Evolutionary conservation across 1,139 yeast genomes (phyloP), one percentile per base, ranked within the genome.

Genomic region (Candida glucosophila): DNA sequence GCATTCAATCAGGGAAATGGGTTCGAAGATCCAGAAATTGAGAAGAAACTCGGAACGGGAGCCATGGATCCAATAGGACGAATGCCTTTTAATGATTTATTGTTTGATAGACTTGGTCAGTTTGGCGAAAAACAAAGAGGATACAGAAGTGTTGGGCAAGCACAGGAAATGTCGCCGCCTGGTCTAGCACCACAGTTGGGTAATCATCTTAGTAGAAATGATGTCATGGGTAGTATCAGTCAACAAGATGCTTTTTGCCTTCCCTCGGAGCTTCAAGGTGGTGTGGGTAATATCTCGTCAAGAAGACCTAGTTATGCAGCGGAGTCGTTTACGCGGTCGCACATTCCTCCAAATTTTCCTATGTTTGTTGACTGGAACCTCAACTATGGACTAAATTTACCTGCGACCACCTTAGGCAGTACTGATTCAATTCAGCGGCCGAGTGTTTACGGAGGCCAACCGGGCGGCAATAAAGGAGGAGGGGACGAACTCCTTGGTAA

Each of bases 241-340:
- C 26, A 22, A 21, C 23, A 22, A 14, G 52, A 49, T 25, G 28
- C 47, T 12, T 73, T 74, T 47, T 60, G 55, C 32, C 53, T 75
- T 30, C 81, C 82, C 0, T 33, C 55, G 6, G 81, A 75, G 37
- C 55, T 75, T 23, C 80, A 73, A 47, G 80, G 81, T 17, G 82
- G 82, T 1, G 57, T 75, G 3, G 73, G 74, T 10, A 72, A 62
- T 31, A 73, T 75, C 22, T 67, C 72, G 15, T 67, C 77, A 6
- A 59, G 82, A 47, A 59, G 82, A 46, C 81, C 81, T 17, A 63
- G 74, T 31, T 74, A 70, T 39, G 74, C 80, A 5, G 81, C 81
- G 6, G 82, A 75, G 40, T 57, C 69, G 9, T 64, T 65, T 36
- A 67, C 72, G 5, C 49, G 73, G 26, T 53, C 56, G 22, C 22